Conservation (phyloP, 129 eudicot species). For the Tagetes patula region DNA sequence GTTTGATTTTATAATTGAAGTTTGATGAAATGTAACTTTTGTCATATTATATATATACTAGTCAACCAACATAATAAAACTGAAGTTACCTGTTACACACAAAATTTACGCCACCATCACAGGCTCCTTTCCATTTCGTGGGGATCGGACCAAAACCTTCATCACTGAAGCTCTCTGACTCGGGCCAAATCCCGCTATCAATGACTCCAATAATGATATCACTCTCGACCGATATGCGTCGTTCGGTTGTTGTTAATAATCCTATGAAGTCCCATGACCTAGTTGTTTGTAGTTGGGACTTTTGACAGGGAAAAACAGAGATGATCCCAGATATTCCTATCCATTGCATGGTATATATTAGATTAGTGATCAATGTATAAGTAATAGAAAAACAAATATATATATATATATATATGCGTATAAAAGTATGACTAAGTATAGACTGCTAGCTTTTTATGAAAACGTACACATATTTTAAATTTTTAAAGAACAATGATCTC, state of each 20-base stretch:
- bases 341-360: not conserved
- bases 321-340: slow-evolving; percentile 38
- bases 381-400: not conserved
- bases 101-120: slow-evolving; percentile 42
- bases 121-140: slow-evolving; percentile 55
- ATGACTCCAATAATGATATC: slow-evolving; percentile 43
- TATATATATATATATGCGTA: not conserved
- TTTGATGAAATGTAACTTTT: too few relatives aligned
- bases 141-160: slow-evolving; percentile 47
- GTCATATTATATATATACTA: too few relatives aligned
- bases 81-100: slow-evolving; percentile 51
- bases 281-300: slow-evolving; percentile 42
- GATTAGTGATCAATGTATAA: not conserved
- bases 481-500: too few relatives aligned
- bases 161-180: slow-evolving; percentile 48
- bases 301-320: slow-evolving; percentile 41
- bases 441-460: too few relatives aligned
- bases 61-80: not conserved
- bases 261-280: slow-evolving; percentile 65
- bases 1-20: too few relatives aligned
- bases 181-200: slow-evolving; percentile 60
- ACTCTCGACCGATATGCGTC: slow-evolving; percentile 24
- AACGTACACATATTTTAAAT: too few relatives aligned
- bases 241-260: slow-evolving; percentile 6
- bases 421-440: not conserved